These are phyloP conservation scores for Colletotrichum sp. DNA, from an alignment of 2,329 filamentous ascomycete species.

Conservation along the genomic window DNA sequence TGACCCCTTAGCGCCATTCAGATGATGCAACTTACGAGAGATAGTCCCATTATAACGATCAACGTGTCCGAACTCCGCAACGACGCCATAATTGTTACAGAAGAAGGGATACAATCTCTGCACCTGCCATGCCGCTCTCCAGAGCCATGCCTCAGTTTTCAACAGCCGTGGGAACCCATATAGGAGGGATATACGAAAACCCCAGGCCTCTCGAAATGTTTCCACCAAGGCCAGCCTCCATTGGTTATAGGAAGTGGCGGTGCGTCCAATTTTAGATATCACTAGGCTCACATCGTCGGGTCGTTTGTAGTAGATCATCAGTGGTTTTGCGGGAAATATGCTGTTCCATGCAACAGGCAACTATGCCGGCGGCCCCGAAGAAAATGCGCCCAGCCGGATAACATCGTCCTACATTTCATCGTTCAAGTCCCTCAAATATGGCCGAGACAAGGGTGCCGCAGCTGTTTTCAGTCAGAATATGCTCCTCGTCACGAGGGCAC, in stretches of 20 bases:
- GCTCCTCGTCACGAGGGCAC: not conserved
- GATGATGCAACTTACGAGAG: not conserved
- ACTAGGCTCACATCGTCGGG: not conserved
- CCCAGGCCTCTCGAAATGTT: fast-evolving
- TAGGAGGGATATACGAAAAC: not conserved
- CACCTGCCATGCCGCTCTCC: not conserved
- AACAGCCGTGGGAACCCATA: not conserved
- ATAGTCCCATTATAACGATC: not conserved
- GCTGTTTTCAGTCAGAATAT: not conserved
- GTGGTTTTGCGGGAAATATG: not conserved
- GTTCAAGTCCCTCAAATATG: not conserved
- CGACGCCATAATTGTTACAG: not conserved
- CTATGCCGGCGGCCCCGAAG: not conserved
- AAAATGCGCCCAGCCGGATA: not conserved
- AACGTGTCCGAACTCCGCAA: not conserved
- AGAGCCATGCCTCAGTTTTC: not conserved
- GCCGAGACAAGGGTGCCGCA: not conserved
- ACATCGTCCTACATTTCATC: not conserved
- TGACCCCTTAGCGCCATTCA: not conserved
- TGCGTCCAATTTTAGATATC: not conserved
- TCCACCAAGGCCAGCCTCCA: fast-evolving
- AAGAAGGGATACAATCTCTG: not conserved
- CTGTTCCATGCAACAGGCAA: not conserved
- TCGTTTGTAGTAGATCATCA: not conserved
- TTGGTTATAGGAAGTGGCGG: not conserved